Evolutionary conservation across 2,329 filamentous ascomycete species (phyloP), one percentile per base, ranked within the genome.

Genomic region (Amylocarpus encephaloides): DNA sequence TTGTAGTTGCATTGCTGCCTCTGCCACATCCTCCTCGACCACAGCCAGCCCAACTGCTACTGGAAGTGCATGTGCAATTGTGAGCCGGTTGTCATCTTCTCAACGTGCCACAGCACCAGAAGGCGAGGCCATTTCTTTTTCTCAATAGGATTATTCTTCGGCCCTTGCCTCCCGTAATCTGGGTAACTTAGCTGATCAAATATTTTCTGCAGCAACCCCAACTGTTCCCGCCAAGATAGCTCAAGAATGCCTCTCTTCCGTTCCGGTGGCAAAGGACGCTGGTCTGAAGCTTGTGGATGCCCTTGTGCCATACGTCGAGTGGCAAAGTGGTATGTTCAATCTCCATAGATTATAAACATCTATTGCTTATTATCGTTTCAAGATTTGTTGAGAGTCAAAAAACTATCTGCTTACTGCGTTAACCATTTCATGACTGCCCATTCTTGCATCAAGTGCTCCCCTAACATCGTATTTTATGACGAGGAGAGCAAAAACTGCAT

Each of bases 181-280:
- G 18, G 10, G 40, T 15, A 12, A 33, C 19, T n/a, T 22, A 38
- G 18, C 4, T 43, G 42, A 19, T 5, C 13, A 41, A 39, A 51
- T 15, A 22, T 12, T 30, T 42, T 26, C 2, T 1, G 15, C 43
- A 64, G 63, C 59, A 43, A 59, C 54, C 11, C 62, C 61, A 13
- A 56, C 49, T 7, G 61, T 65, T 18, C 50, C 60, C 47, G 63
- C 62, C 16, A 48, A 56, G 32, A 45, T 64, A 18, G 63, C 62
- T 10, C 51, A 60, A 49, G 62, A 64, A 26, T 65, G 63, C 46
- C 49, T 65, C 7, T 60, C 58, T 15, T 63, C 62, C 1, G 62
- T 65, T 3, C 60, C 63, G 15, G 48, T 65, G 47, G 52, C 59
- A 18, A 59, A 58, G 43, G 44, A 48, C 2, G 59, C 55, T 15